phyloP scores from a whole-genome alignment of 2,329 filamentous ascomycete species.

The Rutstroemia sydowiana region DNA sequence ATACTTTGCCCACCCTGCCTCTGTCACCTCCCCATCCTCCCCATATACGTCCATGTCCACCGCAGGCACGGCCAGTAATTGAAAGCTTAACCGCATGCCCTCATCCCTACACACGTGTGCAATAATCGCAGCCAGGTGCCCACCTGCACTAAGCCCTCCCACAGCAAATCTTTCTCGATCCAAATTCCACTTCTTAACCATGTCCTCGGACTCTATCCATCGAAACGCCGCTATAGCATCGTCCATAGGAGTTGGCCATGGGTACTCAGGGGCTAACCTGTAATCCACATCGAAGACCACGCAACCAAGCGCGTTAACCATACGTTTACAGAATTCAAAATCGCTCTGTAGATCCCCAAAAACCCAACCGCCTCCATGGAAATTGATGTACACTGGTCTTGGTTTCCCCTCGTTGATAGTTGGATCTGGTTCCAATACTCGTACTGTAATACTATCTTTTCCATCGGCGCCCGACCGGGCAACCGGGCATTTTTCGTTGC shows the following conservation, averaged over 20 bases:
- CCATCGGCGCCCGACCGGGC: constrained; percentile 17
- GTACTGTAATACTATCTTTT: background rate
- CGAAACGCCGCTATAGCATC: constrained; percentile 39
- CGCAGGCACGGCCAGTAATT: constrained; percentile 16
- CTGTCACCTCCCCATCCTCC: constrained; percentile 1
- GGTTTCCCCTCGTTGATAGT: constrained; percentile 21
- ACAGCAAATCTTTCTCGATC: constrained; percentile 15
- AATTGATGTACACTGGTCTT: constrained; percentile 34
- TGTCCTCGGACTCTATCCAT: constrained; percentile 29
- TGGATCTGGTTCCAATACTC: constrained; percentile 34
- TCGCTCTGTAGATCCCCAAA: constrained; percentile 34
- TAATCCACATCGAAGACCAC: constrained; percentile 40
- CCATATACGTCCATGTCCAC: constrained; percentile 15
- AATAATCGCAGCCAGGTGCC: constrained; percentile 16
- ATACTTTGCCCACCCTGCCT: constrained; percentile 11
- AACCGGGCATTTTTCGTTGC: constrained; percentile 31
- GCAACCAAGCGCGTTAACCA: constrained; percentile 33
- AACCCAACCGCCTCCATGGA: constrained; percentile 33
- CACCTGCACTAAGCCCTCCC: constrained; percentile 18
- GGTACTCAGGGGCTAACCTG: constrained; percentile 37
- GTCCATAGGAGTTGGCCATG: constrained; percentile 37
- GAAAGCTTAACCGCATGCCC: constrained; percentile 15
- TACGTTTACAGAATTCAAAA: constrained; percentile 35
- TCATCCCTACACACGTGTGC: constrained; percentile 16
- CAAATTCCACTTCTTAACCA: constrained; percentile 19